Base-by-base conservation (phyloP, 2,329 filamentous ascomycete species). In the Cladosporium sp. region DNA sequence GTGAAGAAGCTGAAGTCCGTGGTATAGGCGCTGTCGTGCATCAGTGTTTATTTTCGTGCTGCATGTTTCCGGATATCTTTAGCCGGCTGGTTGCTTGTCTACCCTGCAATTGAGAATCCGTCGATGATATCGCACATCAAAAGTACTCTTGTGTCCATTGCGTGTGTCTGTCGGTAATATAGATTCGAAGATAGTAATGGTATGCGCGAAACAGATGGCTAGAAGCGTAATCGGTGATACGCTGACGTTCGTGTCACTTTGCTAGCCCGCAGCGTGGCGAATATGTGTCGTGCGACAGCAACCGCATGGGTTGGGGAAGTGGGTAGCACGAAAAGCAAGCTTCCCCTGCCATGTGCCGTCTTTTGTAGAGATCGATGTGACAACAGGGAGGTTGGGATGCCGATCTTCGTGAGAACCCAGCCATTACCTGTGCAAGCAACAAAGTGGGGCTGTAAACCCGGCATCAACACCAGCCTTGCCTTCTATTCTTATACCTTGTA, bases 191-290 rank as follows among this genome's bases (percentile, higher is more conserved):
- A n/a, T n/a, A n/a, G n/a, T n/a, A n/a, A n/a, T n/a, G n/a, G n/a
- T n/a, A n/a, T n/a, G n/a, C n/a, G n/a, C n/a, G n/a, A n/a, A n/a
- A n/a, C n/a, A n/a, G n/a, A n/a, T n/a, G n/a, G n/a, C 5, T 28
- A 8, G 18, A 6, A 13, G 26, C n/a, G n/a, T 16, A 53, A 11
- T 18, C 16, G 26, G 49, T 53, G 23, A 16, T 13, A 43, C 32
- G 32, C 39, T 58, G 23, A 23, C 11, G 23, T 21, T 26, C 34
- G 6, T 58, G 56, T 21, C 26, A 43, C 32, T 13, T 26, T 58
- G 34, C 34, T 21, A 58, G 56, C 56, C 18, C 23, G 23, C 56
- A n/a, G 56, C 56, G 39, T 58, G 56, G 56, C 23, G 25, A 51
- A 14, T 51, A 23, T 51, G 39, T 21, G 48, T 34, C 30, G 28